Percentiles rank a stretch among this genome's conserved stretches.
Evolutionary conservation across 768 basidiomycete genomes (phyloP).

Genomic region (Lentinula boryana): DNA sequence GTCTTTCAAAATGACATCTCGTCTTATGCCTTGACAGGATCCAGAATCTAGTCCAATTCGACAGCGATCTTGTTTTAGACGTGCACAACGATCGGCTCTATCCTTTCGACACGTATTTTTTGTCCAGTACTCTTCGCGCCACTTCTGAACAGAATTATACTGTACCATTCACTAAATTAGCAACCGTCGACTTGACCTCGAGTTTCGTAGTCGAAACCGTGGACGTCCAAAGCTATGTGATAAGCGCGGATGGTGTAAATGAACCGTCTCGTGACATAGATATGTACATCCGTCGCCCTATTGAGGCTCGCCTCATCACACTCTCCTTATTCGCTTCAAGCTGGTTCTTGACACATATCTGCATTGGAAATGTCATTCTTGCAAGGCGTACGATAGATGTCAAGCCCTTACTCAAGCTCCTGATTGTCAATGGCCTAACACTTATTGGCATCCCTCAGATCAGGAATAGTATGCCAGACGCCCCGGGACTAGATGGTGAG

Average conservation of each 20-base stretch:
- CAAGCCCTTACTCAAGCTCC: conserved; percentile 27
- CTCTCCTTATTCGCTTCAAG: conserved; percentile 39
- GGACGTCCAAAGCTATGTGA: conserved; percentile 32
- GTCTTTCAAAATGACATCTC: background rate
- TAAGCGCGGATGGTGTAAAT: conserved; percentile 12
- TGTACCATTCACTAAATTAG: conserved; percentile 35
- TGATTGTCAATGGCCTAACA: conserved; percentile 33
- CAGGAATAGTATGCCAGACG: conserved; percentile 51
- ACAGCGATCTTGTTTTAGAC: conserved; percentile 50
- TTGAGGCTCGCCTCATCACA: conserved; percentile 35
- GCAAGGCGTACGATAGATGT: conserved; percentile 27
- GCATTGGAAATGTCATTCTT: conserved; percentile 38
- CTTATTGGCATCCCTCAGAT: conserved; percentile 44
- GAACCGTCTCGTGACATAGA: conserved; percentile 36
- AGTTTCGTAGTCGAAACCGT: conserved; percentile 37
- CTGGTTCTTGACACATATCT: conserved; percentile 53
- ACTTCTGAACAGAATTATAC: conserved; percentile 25
- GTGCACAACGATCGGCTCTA: conserved; percentile 48
- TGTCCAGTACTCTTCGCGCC: conserved; percentile 43
- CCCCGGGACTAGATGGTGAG: conserved; percentile 42
- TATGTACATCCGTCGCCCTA: conserved; percentile 38
- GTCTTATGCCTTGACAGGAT: conserved; percentile 27
- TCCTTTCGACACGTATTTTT: conserved; percentile 50
- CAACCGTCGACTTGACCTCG: conserved; percentile 38
- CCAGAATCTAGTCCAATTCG: conserved; percentile 50